These are phyloP conservation scores for Ramaria sp. DNA, from an alignment of 768 basidiomycete genomes.

Conservation along the genomic window DNA sequence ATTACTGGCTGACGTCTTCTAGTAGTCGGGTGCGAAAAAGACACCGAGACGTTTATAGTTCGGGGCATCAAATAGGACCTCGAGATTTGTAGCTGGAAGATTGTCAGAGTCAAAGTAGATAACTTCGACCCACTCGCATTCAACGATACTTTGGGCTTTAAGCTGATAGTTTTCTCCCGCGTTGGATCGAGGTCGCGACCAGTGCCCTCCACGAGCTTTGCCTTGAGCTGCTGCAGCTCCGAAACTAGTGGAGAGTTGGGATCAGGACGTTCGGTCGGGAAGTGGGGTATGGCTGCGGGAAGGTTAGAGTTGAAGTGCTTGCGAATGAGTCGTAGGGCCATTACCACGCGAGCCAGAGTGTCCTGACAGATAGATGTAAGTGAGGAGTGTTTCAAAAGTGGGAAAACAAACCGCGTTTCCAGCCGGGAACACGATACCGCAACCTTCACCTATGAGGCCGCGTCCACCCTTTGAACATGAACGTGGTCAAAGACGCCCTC, in stretches of 20 bases:
- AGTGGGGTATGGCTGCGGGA: slow-evolving; percentile 25
- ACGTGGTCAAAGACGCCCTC: too few species aligned
- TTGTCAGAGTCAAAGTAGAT: slow-evolving; percentile 28
- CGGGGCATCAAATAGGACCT: slow-evolving; percentile 26
- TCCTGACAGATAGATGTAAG: slow-evolving; percentile 10
- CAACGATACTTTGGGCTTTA: slow-evolving; percentile 21
- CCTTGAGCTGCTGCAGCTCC: too few species aligned
- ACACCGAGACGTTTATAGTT: too few species aligned
- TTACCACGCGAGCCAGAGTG: slow-evolving; percentile 20
- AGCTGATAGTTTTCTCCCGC: slow-evolving; percentile 24
- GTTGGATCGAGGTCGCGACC: slow-evolving; percentile 17
- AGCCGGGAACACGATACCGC: too few species aligned
- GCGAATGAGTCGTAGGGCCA: too few species aligned
- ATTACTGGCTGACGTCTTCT: slow-evolving; percentile 24
- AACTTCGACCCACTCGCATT: too few species aligned
- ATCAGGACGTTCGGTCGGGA: slow-evolving; percentile 25
- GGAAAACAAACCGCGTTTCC: slow-evolving; percentile 23
- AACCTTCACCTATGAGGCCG: too few species aligned
- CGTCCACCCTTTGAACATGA: too few species aligned
- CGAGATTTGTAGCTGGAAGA: slow-evolving; percentile 22
- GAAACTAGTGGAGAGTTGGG: too few species aligned
- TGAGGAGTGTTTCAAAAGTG: neutral
- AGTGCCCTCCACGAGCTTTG: slow-evolving; percentile 20
- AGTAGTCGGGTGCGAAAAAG: slow-evolving; percentile 26
- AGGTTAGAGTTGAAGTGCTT: too few species aligned